These are phyloP conservation scores for Aspergillus persii DNA, from an alignment of 2,329 filamentous ascomycete genomes.

Conservation along the genomic window DNA sequence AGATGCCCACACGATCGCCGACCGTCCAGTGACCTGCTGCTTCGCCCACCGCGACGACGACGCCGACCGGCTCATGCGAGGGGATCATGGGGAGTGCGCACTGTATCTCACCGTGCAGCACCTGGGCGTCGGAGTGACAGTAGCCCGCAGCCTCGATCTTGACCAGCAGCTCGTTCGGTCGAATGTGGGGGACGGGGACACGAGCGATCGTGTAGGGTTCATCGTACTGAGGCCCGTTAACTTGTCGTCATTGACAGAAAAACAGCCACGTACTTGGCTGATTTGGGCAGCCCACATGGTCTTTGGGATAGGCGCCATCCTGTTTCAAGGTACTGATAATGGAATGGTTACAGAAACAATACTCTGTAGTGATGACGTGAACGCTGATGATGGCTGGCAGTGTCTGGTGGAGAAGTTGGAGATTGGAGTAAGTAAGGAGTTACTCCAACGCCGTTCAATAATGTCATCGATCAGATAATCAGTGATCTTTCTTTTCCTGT, in stretches of 20 bases:
- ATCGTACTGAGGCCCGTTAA: not conserved
- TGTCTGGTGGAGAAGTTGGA: not conserved
- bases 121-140: conserved; percentile 15
- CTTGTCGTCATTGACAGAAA: not conserved
- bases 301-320: not conserved
- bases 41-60: not conserved
- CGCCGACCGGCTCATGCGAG: conserved; percentile 11
- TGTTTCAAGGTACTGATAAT: not conserved
- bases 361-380: not conserved
- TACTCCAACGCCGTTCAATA: not conserved
- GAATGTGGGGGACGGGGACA: not conserved
- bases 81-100: conserved; percentile 6
- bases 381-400: not conserved
- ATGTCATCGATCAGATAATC: not conserved
- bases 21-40: conserved; percentile 4
- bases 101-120: conserved; percentile 9
- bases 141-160: conserved; percentile 11
- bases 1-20: conserved; percentile 9
- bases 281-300: not conserved
- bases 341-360: not conserved
- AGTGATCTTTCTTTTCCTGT: not conserved
- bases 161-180: conserved; percentile 11
- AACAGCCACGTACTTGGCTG: not conserved
- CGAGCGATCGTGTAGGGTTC: not conserved
- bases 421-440: not conserved